A percentile compares a stretch with the other conserved stretches of the same genome.
These are phyloP conservation scores for Penicillium sp. DNA, from an alignment of 2,329 filamentous ascomycete genomes.

Conservation along the genomic window DNA sequence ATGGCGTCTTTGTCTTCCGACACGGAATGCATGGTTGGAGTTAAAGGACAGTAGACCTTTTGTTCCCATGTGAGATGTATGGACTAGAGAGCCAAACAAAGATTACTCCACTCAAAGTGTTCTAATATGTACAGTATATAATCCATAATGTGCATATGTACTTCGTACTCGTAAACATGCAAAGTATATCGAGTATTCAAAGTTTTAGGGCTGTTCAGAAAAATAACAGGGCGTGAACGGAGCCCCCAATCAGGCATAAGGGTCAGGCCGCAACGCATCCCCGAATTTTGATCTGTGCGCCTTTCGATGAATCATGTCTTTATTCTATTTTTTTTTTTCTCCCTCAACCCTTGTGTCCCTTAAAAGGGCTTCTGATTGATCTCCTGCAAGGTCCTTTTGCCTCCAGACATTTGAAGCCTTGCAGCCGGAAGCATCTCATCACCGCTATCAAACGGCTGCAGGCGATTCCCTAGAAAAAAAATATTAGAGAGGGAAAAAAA, in stretches of 20 bases:
- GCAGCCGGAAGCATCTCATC: slow-evolving; percentile 22
- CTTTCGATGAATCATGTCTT: slow-evolving; percentile 10
- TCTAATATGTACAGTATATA: not conserved
- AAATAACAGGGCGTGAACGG: slow-evolving; percentile 7
- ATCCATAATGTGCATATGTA: not conserved
- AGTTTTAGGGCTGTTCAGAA: slow-evolving; percentile 1
- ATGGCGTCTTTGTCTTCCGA: slow-evolving; percentile 29
- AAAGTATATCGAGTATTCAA: not conserved
- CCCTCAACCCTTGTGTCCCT: slow-evolving; percentile 7
- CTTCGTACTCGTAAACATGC: not conserved
- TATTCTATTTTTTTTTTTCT: slow-evolving; percentile 2
- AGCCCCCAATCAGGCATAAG: slow-evolving; percentile 25
- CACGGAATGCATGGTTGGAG: slow-evolving; percentile 37
- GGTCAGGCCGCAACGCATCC: slow-evolving; percentile 28
- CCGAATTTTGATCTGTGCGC: slow-evolving; percentile 23
- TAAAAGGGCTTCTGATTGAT: slow-evolving; percentile 16
- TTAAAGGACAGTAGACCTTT: slow-evolving; percentile 20
- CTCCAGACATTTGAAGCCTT: slow-evolving; percentile 23
- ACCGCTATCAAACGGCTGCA: slow-evolving; percentile 14
- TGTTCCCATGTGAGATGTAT: slow-evolving; percentile 8
- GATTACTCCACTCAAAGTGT: slow-evolving; percentile 13
- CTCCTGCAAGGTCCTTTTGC: slow-evolving; percentile 27
- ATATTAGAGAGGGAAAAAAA: not conserved
- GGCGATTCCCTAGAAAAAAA: slow-evolving; percentile 8
- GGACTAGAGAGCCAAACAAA: slow-evolving; percentile 6